A percentile compares a stretch with the other conserved stretches of the same genome.
phyloP scores from a whole-genome alignment of 164 flowering plant genomes.

The Kingdonia uniflora region DNA sequence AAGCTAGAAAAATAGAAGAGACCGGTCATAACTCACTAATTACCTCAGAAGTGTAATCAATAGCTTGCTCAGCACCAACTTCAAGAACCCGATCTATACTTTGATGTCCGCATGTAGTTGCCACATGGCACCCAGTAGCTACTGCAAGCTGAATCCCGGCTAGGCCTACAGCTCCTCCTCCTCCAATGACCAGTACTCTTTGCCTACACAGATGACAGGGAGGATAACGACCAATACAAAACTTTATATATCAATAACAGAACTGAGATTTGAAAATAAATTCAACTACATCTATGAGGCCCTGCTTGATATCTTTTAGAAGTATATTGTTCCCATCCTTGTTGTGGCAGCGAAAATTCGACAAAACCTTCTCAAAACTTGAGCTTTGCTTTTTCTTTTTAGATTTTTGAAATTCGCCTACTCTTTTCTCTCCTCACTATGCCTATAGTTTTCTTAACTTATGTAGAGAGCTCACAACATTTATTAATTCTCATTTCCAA shows the following conservation, averaged over 20 bases:
- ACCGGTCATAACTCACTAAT: background rate
- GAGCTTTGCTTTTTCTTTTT: no score
- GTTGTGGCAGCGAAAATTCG: no score
- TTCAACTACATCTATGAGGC: no score
- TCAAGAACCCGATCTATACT: constrained; percentile 52
- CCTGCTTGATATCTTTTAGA: no score
- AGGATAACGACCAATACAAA: background rate
- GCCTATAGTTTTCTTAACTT: no score
- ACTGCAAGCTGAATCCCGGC: constrained; percentile 89
- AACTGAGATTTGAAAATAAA: no score
- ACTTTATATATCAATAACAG: background rate
- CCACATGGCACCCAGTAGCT: constrained; percentile 68
- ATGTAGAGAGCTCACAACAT: no score
- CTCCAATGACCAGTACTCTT: constrained; percentile 77
- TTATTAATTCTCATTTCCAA: no score
- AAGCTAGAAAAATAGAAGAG: background rate
- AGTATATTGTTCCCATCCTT: no score
- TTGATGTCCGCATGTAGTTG: constrained; percentile 74
- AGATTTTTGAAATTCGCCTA: no score
- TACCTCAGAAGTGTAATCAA: constrained; percentile 84
- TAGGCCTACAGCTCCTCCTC: constrained; percentile 97
- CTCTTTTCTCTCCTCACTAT: no score
- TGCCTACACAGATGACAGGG: constrained; percentile 36
- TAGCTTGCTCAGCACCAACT: constrained; percentile 90
- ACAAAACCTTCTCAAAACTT: no score